Conservation (phyloP, 2,329 filamentous ascomycete genomes). For the Colletotrichum theobromicola region DNA sequence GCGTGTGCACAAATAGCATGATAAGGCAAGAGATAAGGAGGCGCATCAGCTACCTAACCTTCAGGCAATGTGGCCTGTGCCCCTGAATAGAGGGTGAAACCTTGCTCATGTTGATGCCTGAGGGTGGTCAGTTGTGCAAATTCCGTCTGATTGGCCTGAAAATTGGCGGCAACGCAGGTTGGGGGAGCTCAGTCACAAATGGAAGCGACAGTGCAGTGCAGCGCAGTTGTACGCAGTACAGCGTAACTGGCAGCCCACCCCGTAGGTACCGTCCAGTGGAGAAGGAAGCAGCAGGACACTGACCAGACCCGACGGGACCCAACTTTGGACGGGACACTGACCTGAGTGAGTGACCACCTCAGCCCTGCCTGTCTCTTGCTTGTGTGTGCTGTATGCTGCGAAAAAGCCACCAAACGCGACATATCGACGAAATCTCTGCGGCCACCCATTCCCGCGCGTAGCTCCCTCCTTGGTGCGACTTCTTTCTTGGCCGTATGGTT, state of each 20-base stretch:
- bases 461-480: background rate
- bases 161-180: constrained; percentile 9
- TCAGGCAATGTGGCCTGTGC: constrained; percentile 10
- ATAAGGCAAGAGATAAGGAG: background rate
- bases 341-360: background rate
- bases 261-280: too few relatives aligned
- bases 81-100: background rate
- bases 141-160: background rate
- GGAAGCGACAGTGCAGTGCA: background rate
- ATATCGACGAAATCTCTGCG: constrained; percentile 2
- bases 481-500: background rate
- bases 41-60: background rate
- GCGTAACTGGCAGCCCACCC: too few relatives aligned
- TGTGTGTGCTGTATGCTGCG: background rate
- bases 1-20: background rate
- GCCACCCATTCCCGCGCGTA: background rate
- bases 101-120: constrained; percentile 12
- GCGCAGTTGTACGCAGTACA: too few relatives aligned
- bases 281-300: too few relatives aligned
- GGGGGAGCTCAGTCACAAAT: background rate
- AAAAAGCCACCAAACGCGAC: constrained; percentile 9
- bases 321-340: too few relatives aligned
- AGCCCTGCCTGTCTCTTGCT: background rate
- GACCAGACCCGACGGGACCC: too few relatives aligned
- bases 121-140: background rate